Percentiles rank a stretch among this genome's conserved stretches.
phyloP scores from a whole-genome alignment of 2,329 filamentous ascomycete species.

The Diaporthe ilicicola region DNA sequence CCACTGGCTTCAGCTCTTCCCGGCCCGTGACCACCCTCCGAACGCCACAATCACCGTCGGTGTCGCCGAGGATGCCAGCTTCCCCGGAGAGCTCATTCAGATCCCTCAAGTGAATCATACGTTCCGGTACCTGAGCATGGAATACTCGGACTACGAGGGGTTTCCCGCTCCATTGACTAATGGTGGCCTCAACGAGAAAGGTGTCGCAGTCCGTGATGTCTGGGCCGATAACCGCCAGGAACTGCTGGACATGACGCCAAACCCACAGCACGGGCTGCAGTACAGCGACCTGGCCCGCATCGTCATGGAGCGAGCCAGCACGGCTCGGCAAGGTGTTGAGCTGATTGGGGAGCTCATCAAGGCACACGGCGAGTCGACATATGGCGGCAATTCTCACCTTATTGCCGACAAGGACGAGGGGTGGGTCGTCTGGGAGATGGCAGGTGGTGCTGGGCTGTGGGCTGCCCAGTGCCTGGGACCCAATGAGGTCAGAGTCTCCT shows the following conservation, averaged over 20 bases:
- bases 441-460: background rate
- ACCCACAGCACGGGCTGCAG: background rate
- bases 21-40: background rate
- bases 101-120: slow-evolving; percentile 7
- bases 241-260: slow-evolving; percentile 5
- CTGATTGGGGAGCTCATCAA: slow-evolving; percentile 11
- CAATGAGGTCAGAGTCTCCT: background rate
- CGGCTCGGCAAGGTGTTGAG: background rate
- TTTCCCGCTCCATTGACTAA: slow-evolving; percentile 13
- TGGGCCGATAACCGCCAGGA: slow-evolving; percentile 18
- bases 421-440: slow-evolving; percentile 17
- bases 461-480: background rate
- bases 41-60: slow-evolving; percentile 19
- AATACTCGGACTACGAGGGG: slow-evolving; percentile 19
- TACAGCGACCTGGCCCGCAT: slow-evolving; percentile 20
- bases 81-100: slow-evolving; percentile 15
- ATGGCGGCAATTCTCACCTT: background rate
- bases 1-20: slow-evolving; percentile 19
- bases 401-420: slow-evolving; percentile 16
- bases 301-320: slow-evolving; percentile 16
- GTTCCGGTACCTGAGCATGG: slow-evolving; percentile 10
- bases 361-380: background rate
- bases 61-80: background rate
- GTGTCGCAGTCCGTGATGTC: background rate
- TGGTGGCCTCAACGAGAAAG: slow-evolving; percentile 15